Base-by-base conservation (phyloP, 2,329 filamentous ascomycete genomes). In the Eutypa lata region DNA sequence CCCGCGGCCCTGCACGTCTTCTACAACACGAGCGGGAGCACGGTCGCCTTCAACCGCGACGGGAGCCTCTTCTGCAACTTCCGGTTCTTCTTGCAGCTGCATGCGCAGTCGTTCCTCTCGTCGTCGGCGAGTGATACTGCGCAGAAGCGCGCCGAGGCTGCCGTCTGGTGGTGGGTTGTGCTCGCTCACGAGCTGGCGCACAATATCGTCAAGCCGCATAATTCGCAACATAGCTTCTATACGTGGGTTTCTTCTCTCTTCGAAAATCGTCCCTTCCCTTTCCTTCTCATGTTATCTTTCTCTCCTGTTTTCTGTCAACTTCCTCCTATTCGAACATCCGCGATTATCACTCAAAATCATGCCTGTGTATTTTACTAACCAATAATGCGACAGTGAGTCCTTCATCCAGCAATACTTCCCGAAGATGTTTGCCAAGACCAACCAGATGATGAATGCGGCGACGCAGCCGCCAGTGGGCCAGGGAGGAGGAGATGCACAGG, bases 11-110 rank as follows among this genome's bases (percentile, higher is more conserved):
- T 97, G 53, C 93, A 95, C 67, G 88, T 97, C 48, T 97, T 93
- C 73, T 91, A 91, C 63, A 92, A 97, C 62, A 83, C 87, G 40
- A 72, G 75, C 3, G 89, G 91, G 4, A 83, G 82, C 52, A 92
- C 91, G 0, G 96, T 99, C 57, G 94, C 93, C 0, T 99, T 99
- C 78, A 99, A 99, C 68, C 82, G 83, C 8, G 83, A 80, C 38
- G 92, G 93, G 37, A 90, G 88, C 63, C 82, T 99, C 28, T 99
- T 97, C 75, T 97, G 91, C 77, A 99, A 99, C 66, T 81, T 96
- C 58, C 81, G 90, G 18, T 96, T 90, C 76, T 97, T 92, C 69
- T 73, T 88, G 55, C 86, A 93, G 64, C 72, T 97, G 31, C 93
- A 97, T 65, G 76, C 83, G 44, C 64, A 73, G 14, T n/a, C 70